Base-by-base conservation (phyloP, 331 rosid genomes). In the Ulmus americana region DNA sequence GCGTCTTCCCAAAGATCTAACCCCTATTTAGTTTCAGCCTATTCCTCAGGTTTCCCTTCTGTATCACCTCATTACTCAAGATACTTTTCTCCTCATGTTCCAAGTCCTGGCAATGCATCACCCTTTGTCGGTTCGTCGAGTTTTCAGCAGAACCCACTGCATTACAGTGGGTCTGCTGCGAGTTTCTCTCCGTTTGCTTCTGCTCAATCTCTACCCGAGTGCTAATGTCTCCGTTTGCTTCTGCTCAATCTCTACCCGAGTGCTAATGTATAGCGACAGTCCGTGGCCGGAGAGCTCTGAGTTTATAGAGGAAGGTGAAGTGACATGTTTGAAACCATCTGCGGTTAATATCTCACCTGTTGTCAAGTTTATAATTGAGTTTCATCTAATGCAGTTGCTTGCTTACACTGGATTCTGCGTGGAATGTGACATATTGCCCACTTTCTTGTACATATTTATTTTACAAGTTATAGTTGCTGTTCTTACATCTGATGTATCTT, bases 111-210 rank as follows among this genome's bases (percentile, higher is more conserved):
- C 82, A 77, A 79, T 59, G 88, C 81, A 55, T 90, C 97, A 45
- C 79, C 85, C 74, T 74, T 72, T 66, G 20, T 84, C 5, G 77
- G 86, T 52, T 88, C 96, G 46, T 88, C 95, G 50, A 86, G 95
- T 77, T 82, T 80, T 64, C 96, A 70, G 28, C 96, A 77, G 22
- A 83, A 85, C 74, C 90, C 95, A 2, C 79, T 94, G 61, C 99
- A 69, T 15, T 75, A 72, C 50, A 90, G 95, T 0, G 97, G 76
- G 77, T 94, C 97, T 45, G 95, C 95, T 15, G 77, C 99, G 14
- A 90, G 92, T 59, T 87, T 94, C 85, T 90, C 99, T 28, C 95
- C 99, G 6, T 90, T 81, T 73, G 83, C 87, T 50, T 94, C 99
- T 5, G 86, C 96, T 49, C 76, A 59, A 38, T 94, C 99, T 50